A percentile compares a stretch with the other conserved stretches of the same genome.
Conservation (phyloP, 2,329 filamentous ascomycete species). For the Didymella sp. region DNA sequence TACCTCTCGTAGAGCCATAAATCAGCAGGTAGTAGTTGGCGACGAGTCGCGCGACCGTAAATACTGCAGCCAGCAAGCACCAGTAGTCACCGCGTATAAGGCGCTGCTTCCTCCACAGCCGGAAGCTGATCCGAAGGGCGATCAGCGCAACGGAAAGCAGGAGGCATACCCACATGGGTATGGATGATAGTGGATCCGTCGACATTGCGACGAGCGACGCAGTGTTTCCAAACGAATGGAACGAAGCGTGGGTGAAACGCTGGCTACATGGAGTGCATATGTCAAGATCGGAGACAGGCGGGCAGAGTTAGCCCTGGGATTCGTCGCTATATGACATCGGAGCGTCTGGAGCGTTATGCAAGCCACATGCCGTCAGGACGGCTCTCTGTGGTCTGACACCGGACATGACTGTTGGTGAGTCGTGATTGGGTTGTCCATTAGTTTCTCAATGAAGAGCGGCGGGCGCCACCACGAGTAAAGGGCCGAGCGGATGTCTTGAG, state of each 20-base stretch:
- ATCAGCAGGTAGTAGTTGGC: conserved; percentile 24
- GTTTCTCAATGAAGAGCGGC: conserved; percentile 1
- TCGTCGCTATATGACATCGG: conserved; percentile 14
- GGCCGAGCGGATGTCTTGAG: conserved; percentile 4
- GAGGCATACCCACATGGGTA: conserved; percentile 27
- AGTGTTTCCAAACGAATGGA: conserved; percentile 8
- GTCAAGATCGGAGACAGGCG: conserved; percentile 6
- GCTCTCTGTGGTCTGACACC: background rate
- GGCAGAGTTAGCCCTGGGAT: background rate
- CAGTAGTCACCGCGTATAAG: conserved; percentile 28
- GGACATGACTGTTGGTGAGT: background rate
- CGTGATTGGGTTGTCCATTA: conserved; percentile 3
- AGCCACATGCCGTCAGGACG: conserved; percentile 13
- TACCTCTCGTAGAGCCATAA: conserved; percentile 29
- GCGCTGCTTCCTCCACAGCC: conserved; percentile 20
- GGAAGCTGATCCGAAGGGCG: conserved; percentile 19
- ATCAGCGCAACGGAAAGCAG: conserved; percentile 24
- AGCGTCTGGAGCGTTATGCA: conserved; percentile 3
- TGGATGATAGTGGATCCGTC: conserved; percentile 14
- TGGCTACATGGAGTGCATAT: conserved; percentile 17
- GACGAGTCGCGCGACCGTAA: conserved; percentile 21
- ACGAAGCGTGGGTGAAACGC: background rate
- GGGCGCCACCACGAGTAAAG: conserved; percentile 11
- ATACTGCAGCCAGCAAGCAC: conserved; percentile 23
- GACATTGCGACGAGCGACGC: conserved; percentile 11